Evolutionary conservation across 2,329 filamentous ascomycete genomes (phyloP).

Genomic region (Karstenula rhodostoma): DNA sequence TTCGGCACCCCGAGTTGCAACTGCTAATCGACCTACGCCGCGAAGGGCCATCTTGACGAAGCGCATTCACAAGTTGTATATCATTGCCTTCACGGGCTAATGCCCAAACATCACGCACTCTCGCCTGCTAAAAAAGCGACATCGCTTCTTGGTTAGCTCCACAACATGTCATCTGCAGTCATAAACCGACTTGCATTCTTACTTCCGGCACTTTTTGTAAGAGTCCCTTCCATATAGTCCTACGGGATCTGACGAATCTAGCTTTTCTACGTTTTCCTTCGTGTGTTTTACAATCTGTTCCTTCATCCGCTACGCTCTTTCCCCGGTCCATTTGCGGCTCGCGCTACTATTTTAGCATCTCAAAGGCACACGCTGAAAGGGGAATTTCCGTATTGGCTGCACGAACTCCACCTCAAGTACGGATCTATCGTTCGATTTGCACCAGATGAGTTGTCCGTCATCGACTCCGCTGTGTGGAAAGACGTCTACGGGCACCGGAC

Average conservation of each 20-base stretch:
- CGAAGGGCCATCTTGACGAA: no score
- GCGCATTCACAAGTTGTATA: neutral
- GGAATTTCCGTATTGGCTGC: constrained; percentile 21
- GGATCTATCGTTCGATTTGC: constrained; percentile 49
- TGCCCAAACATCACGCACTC: neutral
- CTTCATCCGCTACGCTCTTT: constrained; percentile 51
- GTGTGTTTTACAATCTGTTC: constrained; percentile 45
- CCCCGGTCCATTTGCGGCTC: constrained; percentile 48
- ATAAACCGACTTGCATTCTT: neutral
- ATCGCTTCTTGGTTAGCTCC: neutral
- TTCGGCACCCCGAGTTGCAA: no score
- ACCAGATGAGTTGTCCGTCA: constrained; percentile 51
- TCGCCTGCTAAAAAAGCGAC: neutral
- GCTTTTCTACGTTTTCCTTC: constrained; percentile 11
- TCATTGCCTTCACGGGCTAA: no score
- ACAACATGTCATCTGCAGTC: neutral
- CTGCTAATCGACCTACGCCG: no score
- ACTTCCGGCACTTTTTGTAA: constrained; percentile 10
- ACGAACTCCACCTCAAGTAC: constrained; percentile 46
- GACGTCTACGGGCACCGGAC: constrained; percentile 51
- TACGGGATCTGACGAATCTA: constrained; percentile 1
- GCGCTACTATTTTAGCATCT: constrained; percentile 35
- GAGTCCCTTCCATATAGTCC: neutral
- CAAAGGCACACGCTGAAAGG: constrained; percentile 31
- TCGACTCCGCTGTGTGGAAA: constrained; percentile 45